Evolutionary conservation across 371 early-diverging fungal genomes (phyloP), one percentile per base, ranked within the genome.

Genomic region (Mucor ambiguus): DNA sequence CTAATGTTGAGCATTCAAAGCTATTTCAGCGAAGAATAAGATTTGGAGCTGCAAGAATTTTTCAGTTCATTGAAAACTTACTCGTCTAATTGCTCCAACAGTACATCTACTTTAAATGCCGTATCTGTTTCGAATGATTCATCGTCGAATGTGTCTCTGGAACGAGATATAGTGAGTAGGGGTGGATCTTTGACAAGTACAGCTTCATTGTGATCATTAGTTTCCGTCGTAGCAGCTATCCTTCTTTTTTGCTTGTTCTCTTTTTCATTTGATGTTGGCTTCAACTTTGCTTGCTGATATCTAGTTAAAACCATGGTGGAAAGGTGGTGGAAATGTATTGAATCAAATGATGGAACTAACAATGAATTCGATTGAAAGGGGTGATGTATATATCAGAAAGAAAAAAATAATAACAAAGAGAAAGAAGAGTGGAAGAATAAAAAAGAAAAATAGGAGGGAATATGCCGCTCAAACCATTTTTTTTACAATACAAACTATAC

Each of bases 61-160:
- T 28, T 12, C 37, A 35, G 7, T 16, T 18, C 3, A 28, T 12
- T 12, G 24, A 46, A 7, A 22, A 24, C 66, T 73, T 76, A 80
- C 81, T 80, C 81, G 58, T 80, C 78, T 22, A 80, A 63, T 63
- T 78, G 78, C 43, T 80, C 81, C 26, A 80, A 49, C 14, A 78
- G 64, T n/a, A 64, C 68, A 41, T 73, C 81, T 9, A 80, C 72
- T 61, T 70, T 72, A 24, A 75, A 49, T 7, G 68, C 60, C 4
- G 66, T 54, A 37, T 68, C 59, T 30, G 52, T 22, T 28, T 65
- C 52, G 26, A 16, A 46, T 26, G 41, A 8, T 18, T 69, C 68
- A 29, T 73, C 77, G 12, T 68, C 66, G 24, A 72, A 66, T 14
- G 62, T 61, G 58, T 70, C 72, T 58, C 67, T 68, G 24, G 79